phyloP scores from a whole-genome alignment of 2,329 filamentous ascomycete genomes.

The Capronia coronata region DNA sequence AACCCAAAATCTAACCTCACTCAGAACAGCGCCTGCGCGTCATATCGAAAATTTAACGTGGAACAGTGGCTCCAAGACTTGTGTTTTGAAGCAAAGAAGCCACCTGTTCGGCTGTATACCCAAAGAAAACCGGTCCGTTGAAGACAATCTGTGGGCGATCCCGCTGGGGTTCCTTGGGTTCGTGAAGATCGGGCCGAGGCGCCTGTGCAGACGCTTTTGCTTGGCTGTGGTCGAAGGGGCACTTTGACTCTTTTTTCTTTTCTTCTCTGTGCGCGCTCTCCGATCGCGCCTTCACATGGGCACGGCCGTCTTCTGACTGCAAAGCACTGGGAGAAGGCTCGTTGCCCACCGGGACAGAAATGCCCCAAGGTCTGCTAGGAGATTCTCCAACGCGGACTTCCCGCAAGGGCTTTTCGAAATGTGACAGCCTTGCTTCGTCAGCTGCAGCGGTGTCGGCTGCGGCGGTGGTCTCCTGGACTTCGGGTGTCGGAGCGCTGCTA shows the following conservation, averaged over 20 bases:
- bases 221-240: slow-evolving; percentile 18
- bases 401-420: slow-evolving; percentile 77
- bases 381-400: slow-evolving; percentile 92
- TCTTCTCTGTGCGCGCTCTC: slow-evolving; percentile 27
- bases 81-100: slow-evolving; percentile 59
- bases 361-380: slow-evolving; percentile 88
- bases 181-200: background rate
- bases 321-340: slow-evolving; percentile 31
- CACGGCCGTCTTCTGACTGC: slow-evolving; percentile 22
- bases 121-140: slow-evolving; percentile 89
- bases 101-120: slow-evolving; percentile 80
- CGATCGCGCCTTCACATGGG: slow-evolving; percentile 10
- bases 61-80: slow-evolving; percentile 11
- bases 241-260: slow-evolving; percentile 12
- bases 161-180: slow-evolving; percentile 10
- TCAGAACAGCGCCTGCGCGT: no score
- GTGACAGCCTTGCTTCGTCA: slow-evolving; percentile 59
- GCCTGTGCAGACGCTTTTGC: slow-evolving; percentile 13
- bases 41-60: no score
- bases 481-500: slow-evolving; percentile 45
- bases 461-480: slow-evolving; percentile 32
- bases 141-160: slow-evolving; percentile 67
- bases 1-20: background rate
- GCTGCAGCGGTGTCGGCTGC: slow-evolving; percentile 31
- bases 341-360: slow-evolving; percentile 63